These are phyloP conservation scores for Cymbidium sinense DNA, from an alignment of 106 monocot species.

Conservation along the genomic window DNA sequence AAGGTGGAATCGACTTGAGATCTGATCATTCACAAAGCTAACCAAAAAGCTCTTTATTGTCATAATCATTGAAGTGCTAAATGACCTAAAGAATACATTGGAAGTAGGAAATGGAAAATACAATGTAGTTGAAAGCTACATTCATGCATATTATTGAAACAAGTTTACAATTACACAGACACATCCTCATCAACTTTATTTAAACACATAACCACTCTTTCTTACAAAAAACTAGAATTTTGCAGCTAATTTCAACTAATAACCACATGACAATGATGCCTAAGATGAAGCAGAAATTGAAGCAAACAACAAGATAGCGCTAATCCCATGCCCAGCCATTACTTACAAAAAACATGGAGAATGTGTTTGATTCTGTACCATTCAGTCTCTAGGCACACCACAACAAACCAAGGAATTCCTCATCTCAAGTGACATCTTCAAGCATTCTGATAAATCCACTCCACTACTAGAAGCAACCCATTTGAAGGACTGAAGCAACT, in stretches of 20 bases:
- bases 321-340: not conserved
- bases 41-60: no score
- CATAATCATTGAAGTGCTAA: not conserved
- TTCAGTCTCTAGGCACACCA: constrained; percentile 18
- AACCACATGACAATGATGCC: no score
- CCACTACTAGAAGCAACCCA: not conserved
- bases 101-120: not conserved
- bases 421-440: constrained; percentile 25
- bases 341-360: constrained; percentile 14
- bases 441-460: constrained; percentile 11
- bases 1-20: no score
- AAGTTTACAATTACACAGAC: not conserved
- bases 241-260: not conserved
- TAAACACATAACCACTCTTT: not conserved
- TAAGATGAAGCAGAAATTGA: no score
- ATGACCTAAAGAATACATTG: not conserved
- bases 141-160: not conserved
- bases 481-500: constrained; percentile 18
- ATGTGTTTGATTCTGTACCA: no score
- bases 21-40: no score
- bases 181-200: not conserved
- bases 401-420: constrained; percentile 15
- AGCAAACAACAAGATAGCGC: not conserved
- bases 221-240: not conserved
- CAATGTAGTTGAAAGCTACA: not conserved